Evolutionary conservation across 2,329 filamentous ascomycete species (phyloP).

Genomic region (Nakataea oryzae): DNA sequence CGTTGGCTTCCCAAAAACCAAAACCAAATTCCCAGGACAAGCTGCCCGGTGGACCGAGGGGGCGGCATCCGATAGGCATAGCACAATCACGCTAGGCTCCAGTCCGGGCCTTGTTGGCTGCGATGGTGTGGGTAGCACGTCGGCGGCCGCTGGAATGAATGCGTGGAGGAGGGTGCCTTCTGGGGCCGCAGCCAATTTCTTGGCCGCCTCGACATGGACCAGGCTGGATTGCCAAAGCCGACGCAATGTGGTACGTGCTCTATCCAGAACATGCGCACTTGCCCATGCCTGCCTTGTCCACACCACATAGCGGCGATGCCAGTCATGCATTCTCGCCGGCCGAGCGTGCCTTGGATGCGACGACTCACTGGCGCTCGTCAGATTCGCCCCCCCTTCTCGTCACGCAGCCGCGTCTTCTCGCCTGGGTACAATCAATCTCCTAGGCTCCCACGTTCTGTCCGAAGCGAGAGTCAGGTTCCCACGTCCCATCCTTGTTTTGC

Average conservation of each 20-base stretch:
- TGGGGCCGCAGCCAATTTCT: slow-evolving; percentile 1
- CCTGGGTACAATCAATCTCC: too few species aligned
- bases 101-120: background rate
- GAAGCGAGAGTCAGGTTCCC: background rate
- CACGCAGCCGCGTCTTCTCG: too few species aligned
- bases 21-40: background rate
- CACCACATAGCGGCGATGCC: background rate
- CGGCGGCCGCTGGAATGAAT: background rate
- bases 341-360: background rate
- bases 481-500: background rate
- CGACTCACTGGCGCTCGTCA: background rate
- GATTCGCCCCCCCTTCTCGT: background rate
- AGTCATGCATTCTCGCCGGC: background rate
- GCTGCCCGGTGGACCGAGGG: background rate
- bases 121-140: background rate
- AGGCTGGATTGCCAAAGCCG: background rate
- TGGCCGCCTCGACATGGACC: background rate
- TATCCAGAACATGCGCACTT: background rate
- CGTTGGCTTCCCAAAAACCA: background rate
- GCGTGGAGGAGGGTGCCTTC: background rate
- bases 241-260: too few species aligned
- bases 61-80: background rate
- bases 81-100: background rate
- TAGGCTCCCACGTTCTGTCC: background rate
- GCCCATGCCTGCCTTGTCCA: background rate